Conservation (phyloP, 495 filamentous ascomycete genomes). For the Aspergillus nanangensis region DNA sequence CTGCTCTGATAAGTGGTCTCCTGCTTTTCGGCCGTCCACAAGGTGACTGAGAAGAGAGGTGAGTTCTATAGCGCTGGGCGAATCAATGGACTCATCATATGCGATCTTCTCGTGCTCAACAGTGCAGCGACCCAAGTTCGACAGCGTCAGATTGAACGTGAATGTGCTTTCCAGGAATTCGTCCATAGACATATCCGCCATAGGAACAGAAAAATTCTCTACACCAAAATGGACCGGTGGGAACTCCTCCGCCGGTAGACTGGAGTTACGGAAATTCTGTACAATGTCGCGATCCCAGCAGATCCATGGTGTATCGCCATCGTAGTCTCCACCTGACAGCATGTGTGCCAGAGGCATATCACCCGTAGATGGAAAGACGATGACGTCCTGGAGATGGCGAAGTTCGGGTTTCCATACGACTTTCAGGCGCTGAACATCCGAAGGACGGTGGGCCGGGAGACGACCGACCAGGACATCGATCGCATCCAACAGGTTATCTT, state of each 20-base stretch:
- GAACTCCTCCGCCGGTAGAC: constrained; percentile 41
- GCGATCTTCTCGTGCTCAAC: constrained; percentile 66
- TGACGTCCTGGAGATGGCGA: constrained; percentile 74
- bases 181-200: constrained; percentile 27
- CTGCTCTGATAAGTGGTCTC: constrained; percentile 54
- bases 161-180: constrained; percentile 54
- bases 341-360: constrained; percentile 67
- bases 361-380: constrained; percentile 77
- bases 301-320: constrained; percentile 85
- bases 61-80: constrained; percentile 51
- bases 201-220: constrained; percentile 46
- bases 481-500: constrained; percentile 57
- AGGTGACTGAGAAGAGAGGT: constrained; percentile 70
- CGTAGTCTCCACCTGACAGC: constrained; percentile 91
- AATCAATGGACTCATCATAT: constrained; percentile 60
- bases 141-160: constrained; percentile 60
- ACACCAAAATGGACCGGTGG: constrained; percentile 54
- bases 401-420: constrained; percentile 65
- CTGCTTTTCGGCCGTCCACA: constrained; percentile 79
- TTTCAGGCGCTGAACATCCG: constrained; percentile 74
- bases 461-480: constrained; percentile 84
- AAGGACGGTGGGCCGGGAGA: constrained; percentile 71
- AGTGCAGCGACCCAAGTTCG: constrained; percentile 70
- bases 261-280: constrained; percentile 66
- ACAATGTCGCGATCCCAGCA: constrained; percentile 85